These are phyloP conservation scores for Boletus vinaceobasis DNA, from an alignment of 768 basidiomycete genomes.

Conservation along the genomic window DNA sequence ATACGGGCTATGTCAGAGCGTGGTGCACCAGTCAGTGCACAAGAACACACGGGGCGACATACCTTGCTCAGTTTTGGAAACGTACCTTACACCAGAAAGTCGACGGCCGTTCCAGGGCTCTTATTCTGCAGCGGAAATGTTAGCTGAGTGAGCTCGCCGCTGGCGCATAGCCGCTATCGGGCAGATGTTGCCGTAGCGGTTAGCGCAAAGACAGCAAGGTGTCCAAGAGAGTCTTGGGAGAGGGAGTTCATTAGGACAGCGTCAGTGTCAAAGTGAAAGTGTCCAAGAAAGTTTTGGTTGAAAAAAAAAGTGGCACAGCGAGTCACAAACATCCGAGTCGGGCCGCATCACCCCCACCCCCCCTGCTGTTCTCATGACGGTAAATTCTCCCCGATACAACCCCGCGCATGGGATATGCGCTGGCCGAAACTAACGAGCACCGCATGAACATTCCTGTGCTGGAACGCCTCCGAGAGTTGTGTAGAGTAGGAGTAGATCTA, in stretches of 20 bases:
- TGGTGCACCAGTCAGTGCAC: background rate
- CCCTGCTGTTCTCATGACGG: slow-evolving; percentile 9
- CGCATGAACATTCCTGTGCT: too few relatives aligned
- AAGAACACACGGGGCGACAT: background rate
- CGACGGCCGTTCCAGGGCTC: background rate
- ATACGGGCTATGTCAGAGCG: slow-evolving; percentile 1
- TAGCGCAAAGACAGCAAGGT: background rate
- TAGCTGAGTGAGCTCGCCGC: slow-evolving; percentile 4
- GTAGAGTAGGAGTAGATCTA: too few relatives aligned
- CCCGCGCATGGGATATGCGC: background rate
- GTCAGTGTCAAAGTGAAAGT: too few relatives aligned
- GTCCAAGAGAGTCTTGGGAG: background rate
- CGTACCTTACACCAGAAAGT: background rate
- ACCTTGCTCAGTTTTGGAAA: background rate
- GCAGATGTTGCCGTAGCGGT: background rate
- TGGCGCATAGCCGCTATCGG: background rate
- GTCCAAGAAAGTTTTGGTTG: too few relatives aligned
- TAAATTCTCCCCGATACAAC: background rate
- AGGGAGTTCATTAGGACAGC: too few relatives aligned
- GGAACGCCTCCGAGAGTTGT: too few relatives aligned
- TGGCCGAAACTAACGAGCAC: too few relatives aligned
- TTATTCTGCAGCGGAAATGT: background rate
- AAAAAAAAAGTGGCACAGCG: too few relatives aligned
- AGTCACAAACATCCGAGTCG: background rate
- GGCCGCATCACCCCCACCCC: background rate